phyloP scores from a whole-genome alignment of 495 filamentous ascomycete genomes.

The Trypethelium eluteriae region DNA sequence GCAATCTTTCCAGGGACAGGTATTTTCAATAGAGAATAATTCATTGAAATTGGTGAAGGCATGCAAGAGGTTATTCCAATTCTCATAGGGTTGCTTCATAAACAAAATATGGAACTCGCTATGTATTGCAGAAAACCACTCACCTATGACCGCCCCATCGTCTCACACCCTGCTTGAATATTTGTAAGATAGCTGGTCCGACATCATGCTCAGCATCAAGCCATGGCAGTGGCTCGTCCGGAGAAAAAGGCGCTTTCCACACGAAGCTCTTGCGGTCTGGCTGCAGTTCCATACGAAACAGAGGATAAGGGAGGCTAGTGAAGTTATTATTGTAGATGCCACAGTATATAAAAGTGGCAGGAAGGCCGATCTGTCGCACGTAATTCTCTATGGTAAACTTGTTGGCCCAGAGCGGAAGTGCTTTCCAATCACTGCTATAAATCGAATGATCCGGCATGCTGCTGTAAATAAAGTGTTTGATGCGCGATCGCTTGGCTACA shows the following conservation, averaged over 20 bases:
- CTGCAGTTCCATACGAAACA: slow-evolving; percentile 87
- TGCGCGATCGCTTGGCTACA: slow-evolving; percentile 74
- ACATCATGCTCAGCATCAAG: slow-evolving; percentile 95
- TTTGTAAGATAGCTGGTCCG: slow-evolving; percentile 85
- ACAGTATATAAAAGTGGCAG: slow-evolving; percentile 87
- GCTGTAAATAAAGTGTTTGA: slow-evolving; percentile 90
- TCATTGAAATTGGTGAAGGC: background rate
- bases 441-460: slow-evolving; percentile 91
- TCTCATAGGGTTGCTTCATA: slow-evolving; percentile 12
- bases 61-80: background rate
- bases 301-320: slow-evolving; percentile 81
- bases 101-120: slow-evolving; percentile 17
- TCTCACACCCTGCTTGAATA: slow-evolving; percentile 84
- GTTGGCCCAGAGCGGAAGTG: slow-evolving; percentile 79
- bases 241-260: slow-evolving; percentile 92
- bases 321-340: slow-evolving; percentile 99
- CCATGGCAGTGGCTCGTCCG: slow-evolving; percentile 84
- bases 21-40: background rate
- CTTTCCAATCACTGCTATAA: slow-evolving; percentile 65
- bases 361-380: slow-evolving; percentile 70
- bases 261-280: slow-evolving; percentile 69
- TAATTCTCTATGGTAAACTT: slow-evolving; percentile 92
- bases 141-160: slow-evolving; percentile 80
- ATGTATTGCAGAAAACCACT: slow-evolving; percentile 24
- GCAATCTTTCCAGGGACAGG: too few species aligned